Evolutionary conservation across 371 early-diverging fungal species (phyloP).

Genomic region (Mucor mucedo): DNA sequence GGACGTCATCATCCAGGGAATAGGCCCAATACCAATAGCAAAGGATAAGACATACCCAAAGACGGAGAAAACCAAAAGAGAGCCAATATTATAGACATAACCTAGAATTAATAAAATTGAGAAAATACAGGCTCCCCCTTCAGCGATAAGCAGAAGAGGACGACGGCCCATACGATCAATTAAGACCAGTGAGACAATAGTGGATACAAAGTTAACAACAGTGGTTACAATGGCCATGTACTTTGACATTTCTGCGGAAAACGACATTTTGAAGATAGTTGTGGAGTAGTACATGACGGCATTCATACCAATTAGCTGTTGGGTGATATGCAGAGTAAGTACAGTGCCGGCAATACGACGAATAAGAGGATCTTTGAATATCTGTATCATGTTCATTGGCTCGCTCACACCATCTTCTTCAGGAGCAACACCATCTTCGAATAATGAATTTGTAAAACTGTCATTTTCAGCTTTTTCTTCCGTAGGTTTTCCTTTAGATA

Average conservation of each 20-base stretch:
- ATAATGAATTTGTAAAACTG: background rate
- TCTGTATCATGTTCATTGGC: conserved; percentile 37
- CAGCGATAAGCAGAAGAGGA: conserved; percentile 67
- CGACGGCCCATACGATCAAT: conserved; percentile 82
- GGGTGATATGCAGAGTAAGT: conserved; percentile 54
- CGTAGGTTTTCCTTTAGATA: background rate
- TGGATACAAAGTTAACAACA: conserved; percentile 67
- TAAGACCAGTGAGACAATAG: conserved; percentile 56
- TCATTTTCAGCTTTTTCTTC: conserved; percentile 1
- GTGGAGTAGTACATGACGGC: conserved; percentile 85
- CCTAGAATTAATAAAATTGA: conserved; percentile 62
- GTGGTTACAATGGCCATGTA: conserved; percentile 64
- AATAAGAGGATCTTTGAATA: conserved; percentile 52
- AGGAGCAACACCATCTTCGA: conserved; percentile 45
- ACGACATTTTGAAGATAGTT: conserved; percentile 58
- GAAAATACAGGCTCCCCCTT: conserved; percentile 60
- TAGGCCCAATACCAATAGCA: conserved; percentile 84
- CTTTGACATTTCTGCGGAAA: conserved; percentile 53
- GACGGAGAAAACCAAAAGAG: conserved; percentile 66
- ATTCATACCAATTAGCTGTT: conserved; percentile 90
- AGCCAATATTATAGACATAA: conserved; percentile 48
- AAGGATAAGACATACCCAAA: conserved; percentile 83
- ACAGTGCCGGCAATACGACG: conserved; percentile 63
- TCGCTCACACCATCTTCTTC: conserved; percentile 8
- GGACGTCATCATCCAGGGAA: conserved; percentile 81